Conservation (phyloP, 495 filamentous ascomycete species). For the Recurvomyces mirabilis region DNA sequence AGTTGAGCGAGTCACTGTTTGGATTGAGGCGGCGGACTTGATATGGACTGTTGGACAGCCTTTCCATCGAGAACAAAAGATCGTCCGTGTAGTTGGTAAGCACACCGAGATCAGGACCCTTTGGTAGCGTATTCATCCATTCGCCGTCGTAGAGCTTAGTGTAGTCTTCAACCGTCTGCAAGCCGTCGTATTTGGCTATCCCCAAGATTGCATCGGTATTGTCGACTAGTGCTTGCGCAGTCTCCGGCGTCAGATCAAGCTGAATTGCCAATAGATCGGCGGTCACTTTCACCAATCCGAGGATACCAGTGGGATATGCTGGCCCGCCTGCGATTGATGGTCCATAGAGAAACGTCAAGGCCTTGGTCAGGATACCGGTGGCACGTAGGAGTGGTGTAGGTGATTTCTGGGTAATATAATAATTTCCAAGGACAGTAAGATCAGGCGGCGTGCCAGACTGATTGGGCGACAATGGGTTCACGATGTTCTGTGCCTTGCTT, state of each 20-base stretch:
- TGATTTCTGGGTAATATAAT: neutral
- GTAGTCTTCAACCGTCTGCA: slow-evolving; percentile 19
- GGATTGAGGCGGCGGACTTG: slow-evolving; percentile 26
- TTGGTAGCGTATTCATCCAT: slow-evolving; percentile 26
- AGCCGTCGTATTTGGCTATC: neutral
- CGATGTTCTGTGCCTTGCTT: neutral
- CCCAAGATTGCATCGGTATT: neutral
- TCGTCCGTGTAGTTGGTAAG: slow-evolving; percentile 33
- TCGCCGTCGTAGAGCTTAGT: slow-evolving; percentile 27
- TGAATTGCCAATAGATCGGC: neutral
- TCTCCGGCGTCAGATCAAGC: slow-evolving; percentile 1
- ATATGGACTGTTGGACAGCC: slow-evolving; percentile 30
- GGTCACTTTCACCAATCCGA: neutral
- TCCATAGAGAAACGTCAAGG: slow-evolving; percentile 6
- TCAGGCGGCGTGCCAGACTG: neutral
- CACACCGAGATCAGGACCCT: slow-evolving; percentile 24
- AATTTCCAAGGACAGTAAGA: neutral
- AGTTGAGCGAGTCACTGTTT: slow-evolving; percentile 23
- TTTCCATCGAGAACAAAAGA: slow-evolving; percentile 33
- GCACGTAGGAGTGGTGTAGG: neutral
- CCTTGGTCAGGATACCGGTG: neutral
- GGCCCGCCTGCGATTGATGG: slow-evolving; percentile 4
- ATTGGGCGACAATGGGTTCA: neutral
- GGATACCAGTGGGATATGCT: slow-evolving; percentile 1
- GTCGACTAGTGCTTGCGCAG: neutral